phyloP scores from a whole-genome alignment of 164 flowering plant genomes.

The Paratinospora sagittata region DNA sequence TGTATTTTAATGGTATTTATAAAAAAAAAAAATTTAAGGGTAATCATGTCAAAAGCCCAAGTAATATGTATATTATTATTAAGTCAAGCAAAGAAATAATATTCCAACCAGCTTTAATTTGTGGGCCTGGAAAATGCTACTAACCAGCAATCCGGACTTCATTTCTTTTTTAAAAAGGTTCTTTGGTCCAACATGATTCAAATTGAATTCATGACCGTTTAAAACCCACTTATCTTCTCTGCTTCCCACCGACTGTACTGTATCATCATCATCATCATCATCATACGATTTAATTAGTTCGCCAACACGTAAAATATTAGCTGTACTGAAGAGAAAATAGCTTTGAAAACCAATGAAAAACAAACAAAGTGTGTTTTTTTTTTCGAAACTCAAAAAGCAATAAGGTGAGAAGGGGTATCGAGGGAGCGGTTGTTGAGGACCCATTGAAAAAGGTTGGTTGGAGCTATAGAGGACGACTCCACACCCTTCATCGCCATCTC shows the following conservation, averaged over 20 bases:
- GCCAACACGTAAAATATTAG: background rate
- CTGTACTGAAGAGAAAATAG: conserved; percentile 1
- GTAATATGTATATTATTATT: too few relatives aligned
- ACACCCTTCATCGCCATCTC: conserved; percentile 7
- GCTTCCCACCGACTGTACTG: background rate
- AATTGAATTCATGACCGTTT: background rate
- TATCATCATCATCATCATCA: background rate
- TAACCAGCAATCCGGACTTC: background rate
- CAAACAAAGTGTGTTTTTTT: background rate
- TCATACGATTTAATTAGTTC: background rate
- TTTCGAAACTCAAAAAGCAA: background rate
- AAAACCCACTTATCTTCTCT: background rate
- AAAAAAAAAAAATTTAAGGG: too few relatives aligned
- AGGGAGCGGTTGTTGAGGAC: conserved; percentile 12
- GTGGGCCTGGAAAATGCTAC: too few relatives aligned
- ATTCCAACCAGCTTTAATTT: too few relatives aligned
- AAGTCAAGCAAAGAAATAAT: too few relatives aligned
- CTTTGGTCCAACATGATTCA: background rate
- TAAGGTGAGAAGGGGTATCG: background rate
- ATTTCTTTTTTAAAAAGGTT: too few relatives aligned
- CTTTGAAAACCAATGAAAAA: background rate
- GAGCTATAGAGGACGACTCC: conserved; percentile 14
- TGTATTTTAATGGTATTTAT: too few relatives aligned
- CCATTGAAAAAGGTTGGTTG: conserved; percentile 15
- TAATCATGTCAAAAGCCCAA: too few relatives aligned